phyloP scores from a whole-genome alignment of 805 yeast genomes.

The Spathaspora hagerdaliae region DNA sequence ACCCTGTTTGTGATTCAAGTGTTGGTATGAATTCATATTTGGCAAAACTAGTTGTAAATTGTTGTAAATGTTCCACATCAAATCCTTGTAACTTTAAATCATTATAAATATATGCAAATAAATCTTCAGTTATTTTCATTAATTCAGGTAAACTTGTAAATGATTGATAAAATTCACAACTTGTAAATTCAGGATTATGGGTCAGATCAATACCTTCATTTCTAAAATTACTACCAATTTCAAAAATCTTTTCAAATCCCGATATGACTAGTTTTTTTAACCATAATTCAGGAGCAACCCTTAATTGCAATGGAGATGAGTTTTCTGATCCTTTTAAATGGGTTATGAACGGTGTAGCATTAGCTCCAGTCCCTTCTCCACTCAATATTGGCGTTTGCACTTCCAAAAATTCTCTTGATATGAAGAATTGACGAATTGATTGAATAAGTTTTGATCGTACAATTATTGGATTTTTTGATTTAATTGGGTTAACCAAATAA shows the following conservation, averaged over 20 bases:
- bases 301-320: conserved; percentile 45
- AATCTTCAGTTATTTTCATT: conserved; percentile 56
- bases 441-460: conserved; percentile 55
- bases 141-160: conserved; percentile 64
- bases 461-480: conserved; percentile 42
- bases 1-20: conserved; percentile 52
- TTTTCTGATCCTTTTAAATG: conserved; percentile 25
- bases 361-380: conserved; percentile 79
- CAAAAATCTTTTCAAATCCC: conserved; percentile 85
- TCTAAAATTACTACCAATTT: conserved; percentile 79
- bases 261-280: conserved; percentile 75
- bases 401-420: conserved; percentile 58
- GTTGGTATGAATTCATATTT: conserved; percentile 65
- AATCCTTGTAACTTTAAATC: conserved; percentile 6
- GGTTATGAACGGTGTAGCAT: conserved; percentile 83
- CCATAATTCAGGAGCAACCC: conserved; percentile 97
- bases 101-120: conserved; percentile 43
- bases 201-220: conserved; percentile 92
- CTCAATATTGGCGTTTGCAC: conserved; percentile 87
- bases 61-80: conserved; percentile 6
- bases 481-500: conserved; percentile 53
- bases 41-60: conserved; percentile 6
- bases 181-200: conserved; percentile 92
- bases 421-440: conserved; percentile 55
- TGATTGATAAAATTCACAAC: conserved; percentile 83